Evolutionary conservation across 768 basidiomycete species (phyloP), one percentile per base, ranked within the genome.

Genomic region (Clitopilus hobsonii): DNA sequence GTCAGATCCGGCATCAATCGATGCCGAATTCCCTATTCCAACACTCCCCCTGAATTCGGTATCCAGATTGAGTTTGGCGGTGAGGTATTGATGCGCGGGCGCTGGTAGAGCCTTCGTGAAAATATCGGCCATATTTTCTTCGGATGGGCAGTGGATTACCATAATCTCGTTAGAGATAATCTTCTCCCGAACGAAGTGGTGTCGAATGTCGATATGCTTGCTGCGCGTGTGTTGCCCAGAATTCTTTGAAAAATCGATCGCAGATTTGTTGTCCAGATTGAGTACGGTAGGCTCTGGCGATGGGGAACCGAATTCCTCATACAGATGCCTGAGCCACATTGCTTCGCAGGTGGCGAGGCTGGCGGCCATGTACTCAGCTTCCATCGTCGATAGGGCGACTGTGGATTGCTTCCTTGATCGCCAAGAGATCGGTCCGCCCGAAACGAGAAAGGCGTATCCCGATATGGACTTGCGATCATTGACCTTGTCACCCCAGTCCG

Each of bases 331-430:
- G 0, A 71, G 52, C 67, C 68, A 72, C 3, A 71, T 20, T 0
- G 57, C 59, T 51, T 71, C 59, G 20, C 58, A 47, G 14, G 54
- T 51, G 1, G 71, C 64, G 26, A 74, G 62, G 13, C 63, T 60
- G 0, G 66, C 60, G 3, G 76, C 73, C 38, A 77, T 72, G 59
- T 80, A 78, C 60, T 81, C 77, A 1, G 77, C 72, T 60, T 79
- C 74, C 7, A 61, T 58, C 0, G 67, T 61, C 5, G 70, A 72
- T 8, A 62, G 48, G 0, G 69, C 63, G 16, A 71, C 60, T 0
- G 62, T 69, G n/a, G 60, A 53, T 49, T 78, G 76, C 45, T 68
- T 67, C 49, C 64, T 67, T 10, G 67, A 65, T 16, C 55, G 65
- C 70, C 72, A 74, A 0, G 67, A 38, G 2, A 60, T 36, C 1